Conservation (phyloP, 805 yeast genomes). For the Cyberlindnera maclurae region DNA sequence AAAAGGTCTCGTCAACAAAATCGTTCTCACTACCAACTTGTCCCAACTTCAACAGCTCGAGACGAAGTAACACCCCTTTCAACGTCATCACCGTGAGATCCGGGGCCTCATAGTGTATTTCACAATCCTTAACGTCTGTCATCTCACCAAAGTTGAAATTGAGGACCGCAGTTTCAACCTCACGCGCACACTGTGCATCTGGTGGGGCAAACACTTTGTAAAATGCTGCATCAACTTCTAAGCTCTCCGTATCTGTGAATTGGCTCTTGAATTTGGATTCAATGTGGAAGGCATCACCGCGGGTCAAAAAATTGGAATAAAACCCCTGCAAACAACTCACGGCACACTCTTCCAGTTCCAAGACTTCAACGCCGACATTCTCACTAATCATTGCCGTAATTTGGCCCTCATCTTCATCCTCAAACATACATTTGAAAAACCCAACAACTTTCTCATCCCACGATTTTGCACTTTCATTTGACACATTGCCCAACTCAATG, state of each 20-base stretch:
- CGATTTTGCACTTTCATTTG: neutral
- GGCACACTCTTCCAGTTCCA: slow-evolving; percentile 1
- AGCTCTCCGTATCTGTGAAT: slow-evolving; percentile 2
- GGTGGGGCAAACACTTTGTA: slow-evolving; percentile 8
- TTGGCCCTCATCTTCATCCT: neutral
- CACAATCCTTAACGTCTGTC: neutral
- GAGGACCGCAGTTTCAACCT: slow-evolving; percentile 5
- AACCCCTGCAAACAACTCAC: neutral
- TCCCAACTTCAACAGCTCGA: slow-evolving; percentile 40
- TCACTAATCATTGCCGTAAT: neutral
- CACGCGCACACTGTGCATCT: slow-evolving; percentile 8
- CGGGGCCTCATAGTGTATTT: neutral
- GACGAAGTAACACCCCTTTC: slow-evolving; percentile 18
- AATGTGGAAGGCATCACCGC: slow-evolving; percentile 7
- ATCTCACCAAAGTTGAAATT: slow-evolving; percentile 14
- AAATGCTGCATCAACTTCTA: slow-evolving; percentile 12
- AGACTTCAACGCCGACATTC: slow-evolving; percentile 1
- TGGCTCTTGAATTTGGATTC: slow-evolving; percentile 14
- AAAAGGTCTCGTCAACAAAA: neutral
- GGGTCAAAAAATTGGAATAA: slow-evolving; percentile 7
- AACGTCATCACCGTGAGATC: slow-evolving; percentile 1
- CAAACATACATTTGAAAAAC: slow-evolving; percentile 5
- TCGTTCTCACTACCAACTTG: slow-evolving; percentile 28
- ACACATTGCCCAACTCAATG: neutral
- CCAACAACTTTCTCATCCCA: slow-evolving; percentile 7